These are phyloP conservation scores for Daldinia vernicosa DNA, from an alignment of 495 filamentous ascomycete genomes.

Conservation along the genomic window DNA sequence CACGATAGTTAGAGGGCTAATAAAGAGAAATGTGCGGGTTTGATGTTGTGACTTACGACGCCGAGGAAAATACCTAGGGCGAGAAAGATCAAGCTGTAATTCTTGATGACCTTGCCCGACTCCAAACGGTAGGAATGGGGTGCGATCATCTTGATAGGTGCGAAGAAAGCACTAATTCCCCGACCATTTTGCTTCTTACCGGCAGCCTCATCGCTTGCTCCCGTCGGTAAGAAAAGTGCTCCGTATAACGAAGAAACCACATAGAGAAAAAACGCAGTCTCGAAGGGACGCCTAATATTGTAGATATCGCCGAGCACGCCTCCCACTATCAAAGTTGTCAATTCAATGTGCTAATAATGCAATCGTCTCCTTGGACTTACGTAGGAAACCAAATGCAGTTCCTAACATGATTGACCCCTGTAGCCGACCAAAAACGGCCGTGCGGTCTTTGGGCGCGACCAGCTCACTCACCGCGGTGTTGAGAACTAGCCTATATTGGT, in stretches of 20 bases:
- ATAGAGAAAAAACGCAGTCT: conserved; percentile 59
- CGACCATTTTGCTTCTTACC: conserved; percentile 43
- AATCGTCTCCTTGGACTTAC: conserved; percentile 40
- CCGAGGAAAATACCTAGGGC: conserved; percentile 64
- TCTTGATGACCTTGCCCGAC: conserved; percentile 53
- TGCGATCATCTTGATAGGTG: conserved; percentile 61
- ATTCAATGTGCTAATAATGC: conserved; percentile 1
- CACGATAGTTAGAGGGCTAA: background rate
- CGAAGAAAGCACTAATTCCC: conserved; percentile 59
- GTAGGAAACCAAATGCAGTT: conserved; percentile 60
- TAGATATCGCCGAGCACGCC: conserved; percentile 62
- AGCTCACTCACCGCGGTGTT: conserved; percentile 64
- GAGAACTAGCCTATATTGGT: conserved; percentile 52
- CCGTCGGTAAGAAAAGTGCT: conserved; percentile 40
- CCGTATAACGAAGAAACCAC: conserved; percentile 52
- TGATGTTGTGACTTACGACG: conserved; percentile 50
- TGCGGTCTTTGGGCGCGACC: conserved; percentile 58
- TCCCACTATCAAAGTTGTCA: conserved; percentile 48
- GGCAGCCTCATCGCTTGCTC: conserved; percentile 6
- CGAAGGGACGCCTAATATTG: conserved; percentile 62
- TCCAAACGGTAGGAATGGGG: conserved; percentile 56
- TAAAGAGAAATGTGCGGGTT: background rate
- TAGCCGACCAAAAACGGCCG: conserved; percentile 61
- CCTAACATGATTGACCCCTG: conserved; percentile 66
- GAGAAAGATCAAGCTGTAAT: conserved; percentile 62